Conservation (phyloP, 805 yeast species). For the Clavispora asparagi region DNA sequence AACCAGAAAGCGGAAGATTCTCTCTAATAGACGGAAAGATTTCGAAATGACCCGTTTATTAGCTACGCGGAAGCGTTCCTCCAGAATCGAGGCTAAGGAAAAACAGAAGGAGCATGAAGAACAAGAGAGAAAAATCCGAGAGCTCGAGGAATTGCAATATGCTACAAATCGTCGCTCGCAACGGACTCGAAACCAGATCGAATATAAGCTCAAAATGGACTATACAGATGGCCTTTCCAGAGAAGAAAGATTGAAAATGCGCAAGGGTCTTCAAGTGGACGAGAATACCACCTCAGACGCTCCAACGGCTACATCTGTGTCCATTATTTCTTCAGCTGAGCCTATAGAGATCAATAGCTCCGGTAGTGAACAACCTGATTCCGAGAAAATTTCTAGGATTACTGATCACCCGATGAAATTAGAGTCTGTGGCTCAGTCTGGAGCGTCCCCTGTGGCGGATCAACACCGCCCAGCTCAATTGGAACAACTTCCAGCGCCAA, state of each 20-base stretch:
- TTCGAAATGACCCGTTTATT: slow-evolving; percentile 58
- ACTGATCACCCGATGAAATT: too few species aligned
- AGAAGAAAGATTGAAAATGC: slow-evolving; percentile 21
- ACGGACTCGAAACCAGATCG: slow-evolving; percentile 24
- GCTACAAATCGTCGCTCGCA: slow-evolving; percentile 39
- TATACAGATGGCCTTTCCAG: slow-evolving; percentile 25
- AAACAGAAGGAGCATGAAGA: slow-evolving; percentile 49
- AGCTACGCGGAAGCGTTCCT: slow-evolving; percentile 67
- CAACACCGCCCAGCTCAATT: too few species aligned
- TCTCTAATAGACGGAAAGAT: slow-evolving; percentile 54
- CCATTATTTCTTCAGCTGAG: background rate
- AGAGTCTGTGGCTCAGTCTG: background rate
- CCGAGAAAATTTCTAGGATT: background rate
- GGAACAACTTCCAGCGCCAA: too few species aligned
- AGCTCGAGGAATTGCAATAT: slow-evolving; percentile 38
- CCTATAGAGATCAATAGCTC: background rate
- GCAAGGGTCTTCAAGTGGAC: background rate
- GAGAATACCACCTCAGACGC: background rate
- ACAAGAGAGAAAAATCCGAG: slow-evolving; percentile 39
- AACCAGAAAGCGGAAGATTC: slow-evolving; percentile 47
- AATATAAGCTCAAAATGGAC: slow-evolving; percentile 28
- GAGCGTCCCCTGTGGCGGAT: too few species aligned
- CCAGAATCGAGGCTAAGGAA: slow-evolving; percentile 65
- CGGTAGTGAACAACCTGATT: background rate
- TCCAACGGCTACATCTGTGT: background rate